phyloP scores from a whole-genome alignment of 1,284 basidiomycete species.

The Microbotryum silenes-acaulis region DNA sequence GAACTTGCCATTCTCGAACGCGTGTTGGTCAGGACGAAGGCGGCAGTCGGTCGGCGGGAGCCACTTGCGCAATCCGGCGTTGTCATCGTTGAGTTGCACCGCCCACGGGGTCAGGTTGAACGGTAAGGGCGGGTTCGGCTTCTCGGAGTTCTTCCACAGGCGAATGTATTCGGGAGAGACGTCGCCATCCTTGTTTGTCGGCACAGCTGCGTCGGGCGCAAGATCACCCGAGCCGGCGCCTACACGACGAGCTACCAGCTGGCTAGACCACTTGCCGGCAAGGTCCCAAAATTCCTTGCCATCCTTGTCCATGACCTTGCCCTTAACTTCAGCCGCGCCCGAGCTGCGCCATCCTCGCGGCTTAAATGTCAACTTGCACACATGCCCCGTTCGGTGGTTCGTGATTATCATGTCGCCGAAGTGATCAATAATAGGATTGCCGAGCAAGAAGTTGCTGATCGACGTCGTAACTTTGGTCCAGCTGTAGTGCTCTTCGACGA shows the following conservation, averaged over 20 bases:
- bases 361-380: conserved; percentile 86
- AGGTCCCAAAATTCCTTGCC: conserved; percentile 77
- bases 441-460: conserved; percentile 86
- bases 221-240: conserved; percentile 59
- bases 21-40: conserved; percentile 83
- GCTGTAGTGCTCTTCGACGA: conserved; percentile 71
- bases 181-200: conserved; percentile 28
- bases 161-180: conserved; percentile 56
- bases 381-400: conserved; percentile 89
- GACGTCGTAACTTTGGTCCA: conserved; percentile 96
- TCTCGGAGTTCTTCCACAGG: conserved; percentile 78
- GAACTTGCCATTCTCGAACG: conserved; percentile 42
- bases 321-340: conserved; percentile 86
- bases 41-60: conserved; percentile 89
- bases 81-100: conserved; percentile 78
- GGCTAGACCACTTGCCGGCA: conserved; percentile 91
- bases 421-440: conserved; percentile 90
- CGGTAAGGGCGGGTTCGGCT: conserved; percentile 61
- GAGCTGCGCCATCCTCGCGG: conserved; percentile 89
- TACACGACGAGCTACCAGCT: conserved; percentile 75
- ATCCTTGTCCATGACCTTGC: conserved; percentile 61
- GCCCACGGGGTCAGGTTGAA: conserved; percentile 96
- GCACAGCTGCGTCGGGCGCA: conserved; percentile 56
- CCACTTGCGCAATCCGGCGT: conserved; percentile 60
- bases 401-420: conserved; percentile 83